phyloP scores from a whole-genome alignment of 345 rosid genomes.

The Microthlaspi erraticum region DNA sequence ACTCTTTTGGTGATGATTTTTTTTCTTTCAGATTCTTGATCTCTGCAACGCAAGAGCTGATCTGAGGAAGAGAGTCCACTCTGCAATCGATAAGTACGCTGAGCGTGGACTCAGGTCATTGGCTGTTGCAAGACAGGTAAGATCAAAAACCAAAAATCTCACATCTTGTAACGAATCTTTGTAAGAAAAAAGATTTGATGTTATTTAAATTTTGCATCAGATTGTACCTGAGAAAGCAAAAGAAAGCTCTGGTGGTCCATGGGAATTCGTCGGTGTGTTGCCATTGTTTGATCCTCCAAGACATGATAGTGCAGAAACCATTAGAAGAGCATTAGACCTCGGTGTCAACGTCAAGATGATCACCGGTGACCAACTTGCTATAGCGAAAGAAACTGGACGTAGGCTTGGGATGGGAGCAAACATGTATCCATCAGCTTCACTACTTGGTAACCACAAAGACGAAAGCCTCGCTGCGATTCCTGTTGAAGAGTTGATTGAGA shows the following conservation, averaged over 20 bases:
- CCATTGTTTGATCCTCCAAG: constrained; percentile 91
- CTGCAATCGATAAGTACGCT: constrained; percentile 70
- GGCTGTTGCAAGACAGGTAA: constrained; percentile 82
- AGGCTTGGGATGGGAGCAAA: constrained; percentile 96
- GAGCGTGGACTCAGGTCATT: constrained; percentile 86
- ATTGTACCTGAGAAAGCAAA: constrained; percentile 72
- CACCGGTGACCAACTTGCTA: constrained; percentile 67
- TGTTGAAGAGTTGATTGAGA: constrained; percentile 83
- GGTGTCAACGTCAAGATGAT: constrained; percentile 99
- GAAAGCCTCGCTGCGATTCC: constrained; percentile 67
- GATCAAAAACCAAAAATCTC: background rate
- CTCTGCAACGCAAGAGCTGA: constrained; percentile 67
- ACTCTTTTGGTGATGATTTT: constrained; percentile 16
- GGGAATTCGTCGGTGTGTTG: constrained; percentile 83
- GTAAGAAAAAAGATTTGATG: background rate
- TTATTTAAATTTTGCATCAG: constrained; percentile 38
- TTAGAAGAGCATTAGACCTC: constrained; percentile 81
- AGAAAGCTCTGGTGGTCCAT: constrained; percentile 72
- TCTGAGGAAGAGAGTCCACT: constrained; percentile 60
- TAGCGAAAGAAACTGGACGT: constrained; percentile 94
- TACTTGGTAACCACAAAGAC: constrained; percentile 79
- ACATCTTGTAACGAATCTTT: background rate
- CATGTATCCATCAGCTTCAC: constrained; percentile 91
- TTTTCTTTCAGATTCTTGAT: constrained; percentile 58
- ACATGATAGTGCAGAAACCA: constrained; percentile 98